Evolutionary conservation across 2,329 filamentous ascomycete genomes (phyloP), one percentile per base, ranked within the genome.

Genomic region (Coleophoma crateriformis): DNA sequence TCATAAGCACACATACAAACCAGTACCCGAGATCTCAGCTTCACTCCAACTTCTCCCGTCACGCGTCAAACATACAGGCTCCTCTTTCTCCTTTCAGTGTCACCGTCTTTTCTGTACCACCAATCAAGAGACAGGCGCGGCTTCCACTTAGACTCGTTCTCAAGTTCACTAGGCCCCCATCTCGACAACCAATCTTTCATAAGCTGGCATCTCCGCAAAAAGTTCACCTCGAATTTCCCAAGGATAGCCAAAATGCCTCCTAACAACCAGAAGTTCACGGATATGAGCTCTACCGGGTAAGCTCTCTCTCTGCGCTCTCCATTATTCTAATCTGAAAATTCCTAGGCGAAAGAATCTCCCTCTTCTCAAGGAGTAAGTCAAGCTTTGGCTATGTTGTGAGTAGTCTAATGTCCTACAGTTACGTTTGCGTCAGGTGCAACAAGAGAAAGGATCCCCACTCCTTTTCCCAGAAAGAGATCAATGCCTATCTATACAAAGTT

Each of bases 391-490:
- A 15, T 33, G 13, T 4, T 46, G 4, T 15, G 13, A 39, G 39
- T 14, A 19, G 15, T n/a, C 50, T 57, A 33, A 52, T 39, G 15
- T n/a, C 27, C 45, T 20, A 6, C 14, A 76, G 72, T 51, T 64
- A 77, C 54, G 70, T 70, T 47, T 80, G 77, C 59, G 61, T 61
- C 13, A 66, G 67, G 10, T 79, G 77, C 62, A 60, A 62, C 5
- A 38, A 71, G 49, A 66, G 64, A 38, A 66, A 67, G n/a, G 55
- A 52, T n/a, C 60, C 64, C 11, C 50, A 46, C 2, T 60, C 60
- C 27, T 78, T 64, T 55, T 77, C 76, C 4, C 68, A 70, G 34
- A 71, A 69, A 32, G 73, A 77, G 58, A 60, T 74, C 12, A 73
- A 64, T 51, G 57, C 13, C 40, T 66, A 52, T 8, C 48, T 54